Conservation (phyloP, 768 basidiomycete species). For the Royoungia palumana region DNA sequence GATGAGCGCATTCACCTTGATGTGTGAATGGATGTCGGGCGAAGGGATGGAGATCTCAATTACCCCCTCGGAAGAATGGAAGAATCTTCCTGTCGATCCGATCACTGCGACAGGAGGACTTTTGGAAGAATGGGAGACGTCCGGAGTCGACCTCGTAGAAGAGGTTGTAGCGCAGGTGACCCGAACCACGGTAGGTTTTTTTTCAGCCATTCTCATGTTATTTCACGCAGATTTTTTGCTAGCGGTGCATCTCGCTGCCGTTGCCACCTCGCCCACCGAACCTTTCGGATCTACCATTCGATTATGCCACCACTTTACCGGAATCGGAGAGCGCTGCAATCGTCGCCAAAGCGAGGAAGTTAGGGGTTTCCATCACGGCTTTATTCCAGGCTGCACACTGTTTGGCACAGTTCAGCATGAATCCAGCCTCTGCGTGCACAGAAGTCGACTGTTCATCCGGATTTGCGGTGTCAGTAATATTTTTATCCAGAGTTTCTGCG, state of each 20-base stretch:
- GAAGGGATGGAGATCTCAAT: slow-evolving; percentile 11
- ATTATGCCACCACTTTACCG: neutral
- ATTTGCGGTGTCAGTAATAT: slow-evolving; percentile 6
- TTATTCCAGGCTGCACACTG: slow-evolving; percentile 24
- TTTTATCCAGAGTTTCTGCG: too few species aligned
- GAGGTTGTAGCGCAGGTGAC: slow-evolving; percentile 5
- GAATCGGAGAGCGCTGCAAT: slow-evolving; percentile 13
- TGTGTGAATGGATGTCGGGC: slow-evolving; percentile 22
- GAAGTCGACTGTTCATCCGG: slow-evolving; percentile 16
- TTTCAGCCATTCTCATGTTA: neutral
- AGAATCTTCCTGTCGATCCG: slow-evolving; percentile 25
- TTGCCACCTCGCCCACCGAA: slow-evolving; percentile 6
- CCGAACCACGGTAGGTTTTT: slow-evolving; percentile 6
- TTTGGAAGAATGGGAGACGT: slow-evolving; percentile 13
- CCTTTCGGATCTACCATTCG: slow-evolving; percentile 10
- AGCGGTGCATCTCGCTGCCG: slow-evolving; percentile 8
- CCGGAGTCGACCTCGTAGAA: slow-evolving; percentile 13
- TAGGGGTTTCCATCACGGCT: slow-evolving; percentile 11
- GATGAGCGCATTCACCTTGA: slow-evolving; percentile 6
- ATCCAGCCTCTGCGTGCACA: slow-evolving; percentile 11
- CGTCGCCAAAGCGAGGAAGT: slow-evolving; percentile 4
- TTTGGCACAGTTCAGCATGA: slow-evolving; percentile 21
- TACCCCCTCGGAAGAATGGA: slow-evolving; percentile 20
- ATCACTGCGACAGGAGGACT: slow-evolving; percentile 23
- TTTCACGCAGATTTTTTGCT: neutral